Conservation (phyloP, 2,329 filamentous ascomycete species). For the Ophiostoma angusticollis region DNA sequence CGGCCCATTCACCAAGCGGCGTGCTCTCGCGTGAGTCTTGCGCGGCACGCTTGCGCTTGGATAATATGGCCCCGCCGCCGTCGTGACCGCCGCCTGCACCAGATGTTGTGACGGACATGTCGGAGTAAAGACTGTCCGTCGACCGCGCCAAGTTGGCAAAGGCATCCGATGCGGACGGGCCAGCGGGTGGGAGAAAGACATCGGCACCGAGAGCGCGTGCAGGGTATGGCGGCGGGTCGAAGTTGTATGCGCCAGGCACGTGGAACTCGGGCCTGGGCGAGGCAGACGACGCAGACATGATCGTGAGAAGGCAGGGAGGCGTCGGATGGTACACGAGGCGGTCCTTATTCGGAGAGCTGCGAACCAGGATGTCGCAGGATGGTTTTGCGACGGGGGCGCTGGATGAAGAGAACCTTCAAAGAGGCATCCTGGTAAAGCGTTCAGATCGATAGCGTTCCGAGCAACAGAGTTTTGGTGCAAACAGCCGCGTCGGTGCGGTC, state of each 20-base stretch:
- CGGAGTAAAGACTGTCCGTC: constrained; percentile 27
- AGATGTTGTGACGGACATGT: constrained; percentile 19
- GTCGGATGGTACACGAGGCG: no score
- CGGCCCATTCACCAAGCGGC: constrained; percentile 22
- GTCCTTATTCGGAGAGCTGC: no score
- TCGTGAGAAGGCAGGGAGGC: no score
- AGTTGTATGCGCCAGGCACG: constrained; percentile 21
- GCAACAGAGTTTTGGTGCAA: no score
- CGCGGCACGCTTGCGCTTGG: constrained; percentile 32
- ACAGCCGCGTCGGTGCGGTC: not conserved
- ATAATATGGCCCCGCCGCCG: constrained; percentile 13
- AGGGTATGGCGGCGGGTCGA: constrained; percentile 15
- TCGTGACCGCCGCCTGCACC: constrained; percentile 13
- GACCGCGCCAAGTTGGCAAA: constrained; percentile 22
- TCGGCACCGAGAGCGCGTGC: constrained; percentile 19
- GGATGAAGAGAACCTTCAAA: not conserved
- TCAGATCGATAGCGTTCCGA: no score
- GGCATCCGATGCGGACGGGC: constrained; percentile 17
- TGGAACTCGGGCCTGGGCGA: constrained; percentile 19
- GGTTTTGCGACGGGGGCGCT: no score
- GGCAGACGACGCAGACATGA: no score
- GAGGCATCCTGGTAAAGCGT: not conserved
- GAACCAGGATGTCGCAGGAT: no score
- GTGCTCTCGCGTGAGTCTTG: constrained; percentile 23
- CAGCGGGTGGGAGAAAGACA: constrained; percentile 22